A percentile compares a stretch with the other conserved stretches of the same genome.
Conservation (phyloP, 257 asterid genomes). For the Primulina eburnea region DNA sequence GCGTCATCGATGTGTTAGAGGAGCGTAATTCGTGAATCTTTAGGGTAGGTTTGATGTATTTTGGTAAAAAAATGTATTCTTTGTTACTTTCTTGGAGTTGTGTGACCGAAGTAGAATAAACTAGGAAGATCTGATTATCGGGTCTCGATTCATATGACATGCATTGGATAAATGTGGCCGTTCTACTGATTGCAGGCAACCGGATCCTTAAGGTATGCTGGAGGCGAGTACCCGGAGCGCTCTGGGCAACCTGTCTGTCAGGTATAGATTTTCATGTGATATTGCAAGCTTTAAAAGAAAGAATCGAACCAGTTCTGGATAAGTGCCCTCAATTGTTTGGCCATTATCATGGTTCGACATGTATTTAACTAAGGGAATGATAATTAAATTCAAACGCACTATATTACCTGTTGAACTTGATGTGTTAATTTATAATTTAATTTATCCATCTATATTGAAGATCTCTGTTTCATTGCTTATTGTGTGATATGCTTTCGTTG, state of each 20-base stretch:
- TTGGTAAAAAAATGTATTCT: constrained; percentile 1
- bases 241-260: constrained; percentile 76
- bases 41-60: constrained; percentile 24
- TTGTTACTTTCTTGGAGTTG: neutral
- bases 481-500: constrained; percentile 28
- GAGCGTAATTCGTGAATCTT: constrained; percentile 15
- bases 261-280: constrained; percentile 38
- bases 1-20: constrained; percentile 25
- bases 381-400: neutral
- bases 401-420: neutral
- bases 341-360: constrained; percentile 2
- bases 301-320: neutral
- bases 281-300: neutral
- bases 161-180: constrained; percentile 28
- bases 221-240: constrained; percentile 78
- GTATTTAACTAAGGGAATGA: constrained; percentile 1
- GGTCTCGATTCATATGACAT: constrained; percentile 3
- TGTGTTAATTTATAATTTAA: constrained; percentile 3
- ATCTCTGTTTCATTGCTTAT: constrained; percentile 26
- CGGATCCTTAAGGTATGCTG: constrained; percentile 63
- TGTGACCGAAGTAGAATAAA: constrained; percentile 15
- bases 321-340: neutral
- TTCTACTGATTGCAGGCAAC: constrained; percentile 44
- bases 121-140: constrained; percentile 9
- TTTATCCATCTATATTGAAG: constrained; percentile 10